Evolutionary conservation across 2,329 filamentous ascomycete genomes (phyloP).

Genomic region (Scorias spongiosa): DNA sequence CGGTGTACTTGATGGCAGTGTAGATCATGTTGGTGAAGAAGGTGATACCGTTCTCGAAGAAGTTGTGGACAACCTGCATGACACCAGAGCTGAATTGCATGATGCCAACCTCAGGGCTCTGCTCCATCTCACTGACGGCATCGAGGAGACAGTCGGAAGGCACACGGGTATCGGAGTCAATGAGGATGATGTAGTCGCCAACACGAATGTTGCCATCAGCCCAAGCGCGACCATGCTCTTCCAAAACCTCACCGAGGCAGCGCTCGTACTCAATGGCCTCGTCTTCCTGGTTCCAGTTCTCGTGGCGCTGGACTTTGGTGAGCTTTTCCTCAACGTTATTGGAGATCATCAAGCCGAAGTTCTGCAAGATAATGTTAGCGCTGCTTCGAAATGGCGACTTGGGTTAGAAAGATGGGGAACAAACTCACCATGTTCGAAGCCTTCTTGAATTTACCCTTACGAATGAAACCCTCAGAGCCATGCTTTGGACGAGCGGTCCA

Average conservation of each 20-base stretch:
- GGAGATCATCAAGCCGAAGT: slow-evolving; percentile 49
- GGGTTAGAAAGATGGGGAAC: not conserved
- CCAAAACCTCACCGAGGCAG: slow-evolving; percentile 35
- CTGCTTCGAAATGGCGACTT: not conserved
- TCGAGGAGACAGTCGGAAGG: slow-evolving; percentile 53
- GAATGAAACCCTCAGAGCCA: slow-evolving; percentile 36
- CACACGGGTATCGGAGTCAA: slow-evolving; percentile 56
- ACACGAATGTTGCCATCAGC: slow-evolving; percentile 46
- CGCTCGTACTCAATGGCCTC: slow-evolving; percentile 34
- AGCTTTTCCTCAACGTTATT: slow-evolving; percentile 48
- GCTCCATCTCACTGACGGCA: slow-evolving; percentile 56
- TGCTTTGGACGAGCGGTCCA: slow-evolving; percentile 36
- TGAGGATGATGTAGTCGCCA: slow-evolving; percentile 49
- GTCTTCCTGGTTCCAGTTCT: slow-evolving; percentile 21
- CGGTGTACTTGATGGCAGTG: slow-evolving; percentile 54
- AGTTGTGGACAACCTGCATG: slow-evolving; percentile 58
- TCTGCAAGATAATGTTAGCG: slow-evolving; percentile 17
- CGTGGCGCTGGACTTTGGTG: slow-evolving; percentile 20
- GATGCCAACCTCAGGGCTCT: slow-evolving; percentile 54
- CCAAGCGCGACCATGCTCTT: slow-evolving; percentile 41
- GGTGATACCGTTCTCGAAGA: slow-evolving; percentile 62
- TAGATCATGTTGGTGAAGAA: slow-evolving; percentile 72
- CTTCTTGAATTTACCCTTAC: slow-evolving; percentile 55
- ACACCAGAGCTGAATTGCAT: slow-evolving; percentile 60
- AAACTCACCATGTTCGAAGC: slow-evolving; percentile 48